Percentiles rank a stretch among this genome's conserved stretches.
Conservation (phyloP, 306 rosid species). For the Begonia loranthoides region DNA sequence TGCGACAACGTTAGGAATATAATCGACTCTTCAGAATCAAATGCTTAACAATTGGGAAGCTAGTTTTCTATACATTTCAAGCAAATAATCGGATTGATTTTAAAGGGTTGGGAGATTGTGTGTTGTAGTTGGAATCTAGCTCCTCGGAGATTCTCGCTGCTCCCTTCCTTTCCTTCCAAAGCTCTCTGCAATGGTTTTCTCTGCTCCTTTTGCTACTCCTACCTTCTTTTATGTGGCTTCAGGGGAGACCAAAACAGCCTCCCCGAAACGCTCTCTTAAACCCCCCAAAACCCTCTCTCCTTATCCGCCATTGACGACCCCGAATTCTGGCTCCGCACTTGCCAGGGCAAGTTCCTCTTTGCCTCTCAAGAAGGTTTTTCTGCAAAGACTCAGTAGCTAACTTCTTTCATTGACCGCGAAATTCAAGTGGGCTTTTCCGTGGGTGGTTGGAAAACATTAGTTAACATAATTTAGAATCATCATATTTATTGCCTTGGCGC, state of each 20-base stretch:
- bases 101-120: no score
- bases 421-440: background rate
- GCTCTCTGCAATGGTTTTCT: conserved; percentile 17
- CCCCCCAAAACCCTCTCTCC: conserved; percentile 23
- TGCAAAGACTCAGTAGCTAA: conserved; percentile 7
- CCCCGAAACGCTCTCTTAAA: conserved; percentile 27
- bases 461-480: background rate
- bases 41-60: no score
- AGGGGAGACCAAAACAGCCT: conserved; percentile 11
- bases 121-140: no score
- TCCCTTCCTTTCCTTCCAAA: conserved; percentile 4
- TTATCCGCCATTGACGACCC: conserved; percentile 7
- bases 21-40: no score
- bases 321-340: conserved; percentile 1
- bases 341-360: conserved; percentile 13
- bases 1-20: no score
- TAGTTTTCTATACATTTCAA: no score
- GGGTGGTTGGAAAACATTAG: background rate
- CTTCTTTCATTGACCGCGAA: background rate
- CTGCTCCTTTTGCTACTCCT: conserved; percentile 4
- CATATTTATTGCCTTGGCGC: background rate
- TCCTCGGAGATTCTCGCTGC: background rate
- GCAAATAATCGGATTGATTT: no score
- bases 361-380: conserved; percentile 47
- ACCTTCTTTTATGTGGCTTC: conserved; percentile 20